Percentiles rank a stretch among this genome's conserved stretches.
phyloP scores from a whole-genome alignment of 2,329 filamentous ascomycete genomes.

The Paecilomyces fulvus region DNA sequence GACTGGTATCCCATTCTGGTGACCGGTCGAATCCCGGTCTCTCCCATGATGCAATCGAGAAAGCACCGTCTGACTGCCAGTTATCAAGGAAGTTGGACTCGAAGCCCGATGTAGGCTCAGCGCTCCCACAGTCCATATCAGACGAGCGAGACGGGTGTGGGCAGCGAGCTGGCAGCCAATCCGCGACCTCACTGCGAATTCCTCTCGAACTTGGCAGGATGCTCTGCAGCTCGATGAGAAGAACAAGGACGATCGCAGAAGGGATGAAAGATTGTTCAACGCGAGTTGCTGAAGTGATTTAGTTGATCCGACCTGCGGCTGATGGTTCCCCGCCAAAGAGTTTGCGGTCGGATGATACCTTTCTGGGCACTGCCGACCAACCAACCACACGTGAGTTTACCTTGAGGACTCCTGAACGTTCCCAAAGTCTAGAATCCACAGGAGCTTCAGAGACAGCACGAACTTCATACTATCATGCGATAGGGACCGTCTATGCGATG shows the following conservation, averaged over 20 bases:
- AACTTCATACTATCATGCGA: neutral
- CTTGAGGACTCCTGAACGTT: neutral
- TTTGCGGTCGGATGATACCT: slow-evolving; percentile 9
- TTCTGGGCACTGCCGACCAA: neutral
- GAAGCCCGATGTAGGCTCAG: slow-evolving; percentile 30
- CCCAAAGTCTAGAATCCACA: neutral
- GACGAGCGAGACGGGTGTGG: neutral
- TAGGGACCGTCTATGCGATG: neutral
- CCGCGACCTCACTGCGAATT: neutral
- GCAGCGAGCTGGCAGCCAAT: neutral
- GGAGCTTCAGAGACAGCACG: neutral
- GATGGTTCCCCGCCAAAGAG: slow-evolving; percentile 16
- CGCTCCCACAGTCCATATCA: slow-evolving; percentile 32
- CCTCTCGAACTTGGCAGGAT: neutral
- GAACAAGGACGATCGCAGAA: neutral
- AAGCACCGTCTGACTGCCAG: slow-evolving; percentile 27
- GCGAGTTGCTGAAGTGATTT: neutral
- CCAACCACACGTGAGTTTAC: neutral
- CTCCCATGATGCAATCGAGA: slow-evolving; percentile 29
- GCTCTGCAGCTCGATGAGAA: neutral
- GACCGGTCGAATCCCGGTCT: slow-evolving; percentile 26
- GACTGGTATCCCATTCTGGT: slow-evolving; percentile 31
- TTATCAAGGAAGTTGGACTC: slow-evolving; percentile 35
- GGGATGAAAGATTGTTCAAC: neutral
- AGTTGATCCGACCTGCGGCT: neutral